A percentile compares a stretch with the other conserved stretches of the same genome.
Evolutionary conservation across 805 yeast genomes (phyloP).

Genomic region (Wilhelminamyces savonicus): DNA sequence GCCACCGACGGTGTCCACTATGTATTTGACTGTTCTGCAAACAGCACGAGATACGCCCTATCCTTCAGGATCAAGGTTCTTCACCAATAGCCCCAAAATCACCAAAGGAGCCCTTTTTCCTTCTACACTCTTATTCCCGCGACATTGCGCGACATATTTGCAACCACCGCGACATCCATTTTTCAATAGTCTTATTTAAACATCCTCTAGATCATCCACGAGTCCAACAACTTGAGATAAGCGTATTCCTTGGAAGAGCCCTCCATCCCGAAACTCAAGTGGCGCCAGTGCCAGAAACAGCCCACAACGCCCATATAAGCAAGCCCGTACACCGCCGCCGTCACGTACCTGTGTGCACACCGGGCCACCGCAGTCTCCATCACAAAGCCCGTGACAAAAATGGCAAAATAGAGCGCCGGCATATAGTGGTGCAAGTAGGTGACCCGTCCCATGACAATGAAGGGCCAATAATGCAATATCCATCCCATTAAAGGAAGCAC

Average conservation of each 20-base stretch:
- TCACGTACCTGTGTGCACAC: constrained; percentile 7
- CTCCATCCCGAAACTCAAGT: constrained; percentile 10
- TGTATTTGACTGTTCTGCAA: too few species aligned
- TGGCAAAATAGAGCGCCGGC: constrained; percentile 35
- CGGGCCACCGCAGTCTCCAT: constrained; percentile 15
- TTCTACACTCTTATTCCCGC: too few species aligned
- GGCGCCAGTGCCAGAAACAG: constrained; percentile 8
- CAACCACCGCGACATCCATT: too few species aligned
- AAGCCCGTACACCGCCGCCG: constrained; percentile 2
- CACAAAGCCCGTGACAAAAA: constrained; percentile 15
- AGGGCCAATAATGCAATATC: constrained; percentile 35
- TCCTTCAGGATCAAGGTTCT: too few species aligned
- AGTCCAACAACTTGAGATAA: constrained; percentile 5
- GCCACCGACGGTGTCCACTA: too few species aligned
- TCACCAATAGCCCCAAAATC: too few species aligned
- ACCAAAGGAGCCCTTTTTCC: too few species aligned
- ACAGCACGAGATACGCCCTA: too few species aligned
- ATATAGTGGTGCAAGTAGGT: constrained; percentile 40
- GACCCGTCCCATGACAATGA: constrained; percentile 37
- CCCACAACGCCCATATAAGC: constrained; percentile 7
- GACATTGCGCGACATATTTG: too few species aligned
- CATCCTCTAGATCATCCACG: too few species aligned
- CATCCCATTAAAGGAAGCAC: constrained; percentile 34
- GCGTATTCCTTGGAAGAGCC: constrained; percentile 4
- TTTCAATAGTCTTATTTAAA: too few species aligned